Percentiles rank a stretch among this genome's conserved stretches.
Conservation (phyloP, 805 yeast genomes). For the Torulaspora indica region DNA sequence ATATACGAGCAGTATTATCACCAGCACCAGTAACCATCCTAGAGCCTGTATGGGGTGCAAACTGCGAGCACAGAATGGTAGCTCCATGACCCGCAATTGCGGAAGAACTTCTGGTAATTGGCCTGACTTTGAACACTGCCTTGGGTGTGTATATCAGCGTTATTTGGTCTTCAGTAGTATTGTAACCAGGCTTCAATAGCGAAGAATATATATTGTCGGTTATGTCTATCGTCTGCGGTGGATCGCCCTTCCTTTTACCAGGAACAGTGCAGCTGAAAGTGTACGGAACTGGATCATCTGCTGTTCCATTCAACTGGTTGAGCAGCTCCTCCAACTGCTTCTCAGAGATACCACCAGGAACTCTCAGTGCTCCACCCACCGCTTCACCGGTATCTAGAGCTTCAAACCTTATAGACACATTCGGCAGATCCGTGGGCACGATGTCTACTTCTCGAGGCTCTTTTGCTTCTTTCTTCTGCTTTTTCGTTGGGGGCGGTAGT, state of each 20-base stretch:
- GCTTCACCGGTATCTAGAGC: slow-evolving; percentile 90
- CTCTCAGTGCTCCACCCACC: slow-evolving; percentile 79
- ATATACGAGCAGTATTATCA: slow-evolving; percentile 88
- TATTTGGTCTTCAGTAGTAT: slow-evolving; percentile 88
- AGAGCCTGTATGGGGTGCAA: slow-evolving; percentile 85
- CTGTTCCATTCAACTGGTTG: slow-evolving; percentile 66
- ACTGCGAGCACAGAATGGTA: slow-evolving; percentile 84
- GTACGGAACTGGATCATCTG: slow-evolving; percentile 86
- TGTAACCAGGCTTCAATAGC: slow-evolving; percentile 77
- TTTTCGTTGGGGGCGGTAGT: slow-evolving; percentile 90
- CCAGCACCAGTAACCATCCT: slow-evolving; percentile 95
- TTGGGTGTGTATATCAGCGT: slow-evolving; percentile 90
- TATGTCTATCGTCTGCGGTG: slow-evolving; percentile 56
- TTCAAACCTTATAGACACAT: slow-evolving; percentile 82
- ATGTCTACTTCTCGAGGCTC: slow-evolving; percentile 68
- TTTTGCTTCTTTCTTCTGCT: slow-evolving; percentile 79
- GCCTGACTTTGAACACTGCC: slow-evolving; percentile 88
- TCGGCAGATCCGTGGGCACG: slow-evolving; percentile 74
- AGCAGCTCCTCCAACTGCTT: slow-evolving; percentile 82
- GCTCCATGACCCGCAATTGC: slow-evolving; percentile 95
- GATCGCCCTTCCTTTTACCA: slow-evolving; percentile 38
- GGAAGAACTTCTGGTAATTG: slow-evolving; percentile 85
- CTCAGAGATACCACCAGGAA: slow-evolving; percentile 84
- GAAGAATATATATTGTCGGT: slow-evolving; percentile 72
- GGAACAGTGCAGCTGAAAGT: slow-evolving; percentile 64